Evolutionary conservation across 2,329 filamentous ascomycete genomes (phyloP).

Genomic region (Aspergillus ochraceus): DNA sequence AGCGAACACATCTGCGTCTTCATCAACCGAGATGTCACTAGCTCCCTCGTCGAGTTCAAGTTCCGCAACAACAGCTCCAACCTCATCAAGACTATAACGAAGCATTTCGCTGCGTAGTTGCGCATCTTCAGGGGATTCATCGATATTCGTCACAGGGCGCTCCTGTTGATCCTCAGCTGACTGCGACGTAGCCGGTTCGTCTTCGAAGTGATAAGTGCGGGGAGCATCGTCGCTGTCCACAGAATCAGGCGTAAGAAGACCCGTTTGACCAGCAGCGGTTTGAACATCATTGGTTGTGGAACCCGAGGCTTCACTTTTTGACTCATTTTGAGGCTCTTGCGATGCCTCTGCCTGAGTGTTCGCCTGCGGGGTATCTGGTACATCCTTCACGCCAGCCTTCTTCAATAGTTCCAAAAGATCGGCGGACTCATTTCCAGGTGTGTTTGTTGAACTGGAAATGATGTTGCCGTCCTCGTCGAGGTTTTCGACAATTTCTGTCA

Average conservation of each 20-base stretch:
- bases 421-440: conserved; percentile 66
- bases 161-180: conserved; percentile 24
- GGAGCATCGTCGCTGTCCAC: conserved; percentile 9
- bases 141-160: conserved; percentile 63
- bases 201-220: not conserved
- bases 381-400: conserved; percentile 69
- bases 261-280: not conserved
- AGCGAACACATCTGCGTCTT: conserved; percentile 55
- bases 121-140: conserved; percentile 79
- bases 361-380: conserved; percentile 27
- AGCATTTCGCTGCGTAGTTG: conserved; percentile 83
- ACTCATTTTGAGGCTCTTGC: conserved; percentile 14
- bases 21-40: conserved; percentile 53
- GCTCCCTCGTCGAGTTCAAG: conserved; percentile 73
- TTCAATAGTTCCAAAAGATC: conserved; percentile 71
- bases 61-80: conserved; percentile 89
- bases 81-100: conserved; percentile 81
- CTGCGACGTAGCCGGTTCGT: conserved; percentile 17
- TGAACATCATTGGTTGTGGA: conserved; percentile 3
- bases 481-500: conserved; percentile 90
- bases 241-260: not conserved
- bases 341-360: conserved; percentile 12
- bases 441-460: conserved; percentile 64
- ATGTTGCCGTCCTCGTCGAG: conserved; percentile 89
- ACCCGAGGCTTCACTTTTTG: not conserved